Conservation (phyloP, 2,329 filamentous ascomycete species). For the Diaporthe sp. region DNA sequence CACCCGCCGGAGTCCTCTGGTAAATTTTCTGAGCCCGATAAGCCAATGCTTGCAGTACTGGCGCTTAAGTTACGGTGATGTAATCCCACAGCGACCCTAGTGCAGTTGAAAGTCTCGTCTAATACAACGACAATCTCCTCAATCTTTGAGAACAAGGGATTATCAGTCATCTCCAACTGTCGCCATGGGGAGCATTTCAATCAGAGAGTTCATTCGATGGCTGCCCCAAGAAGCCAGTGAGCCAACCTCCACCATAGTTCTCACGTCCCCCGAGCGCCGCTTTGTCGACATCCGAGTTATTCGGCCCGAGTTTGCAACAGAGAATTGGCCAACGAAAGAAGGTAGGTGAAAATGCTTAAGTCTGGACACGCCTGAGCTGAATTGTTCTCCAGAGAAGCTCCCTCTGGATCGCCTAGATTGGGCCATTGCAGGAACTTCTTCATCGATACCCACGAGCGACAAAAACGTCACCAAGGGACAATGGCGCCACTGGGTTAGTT, state of each 20-base stretch:
- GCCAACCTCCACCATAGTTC: conserved; percentile 5
- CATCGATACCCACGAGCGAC: conserved; percentile 1
- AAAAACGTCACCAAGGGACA: background rate
- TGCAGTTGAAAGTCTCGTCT: too few species aligned
- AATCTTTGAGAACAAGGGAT: background rate
- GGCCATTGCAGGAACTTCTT: background rate
- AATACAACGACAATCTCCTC: background rate
- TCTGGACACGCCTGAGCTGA: background rate
- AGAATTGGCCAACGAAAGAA: background rate
- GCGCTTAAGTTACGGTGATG: background rate
- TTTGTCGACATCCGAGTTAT: background rate
- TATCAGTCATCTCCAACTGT: background rate
- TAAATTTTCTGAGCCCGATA: too few species aligned
- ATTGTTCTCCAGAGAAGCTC: background rate
- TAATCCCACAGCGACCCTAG: too few species aligned
- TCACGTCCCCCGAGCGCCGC: background rate
- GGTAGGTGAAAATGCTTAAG: background rate
- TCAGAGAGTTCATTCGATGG: background rate
- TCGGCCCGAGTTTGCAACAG: background rate
- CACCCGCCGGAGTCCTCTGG: too few species aligned
- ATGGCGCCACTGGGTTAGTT: background rate
- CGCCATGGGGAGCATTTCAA: background rate
- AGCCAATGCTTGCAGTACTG: background rate
- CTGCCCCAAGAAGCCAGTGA: background rate
- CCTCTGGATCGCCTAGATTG: conserved; percentile 2